These are phyloP conservation scores for Apiosordaria backusii DNA, from an alignment of 495 filamentous ascomycete species.

Conservation along the genomic window DNA sequence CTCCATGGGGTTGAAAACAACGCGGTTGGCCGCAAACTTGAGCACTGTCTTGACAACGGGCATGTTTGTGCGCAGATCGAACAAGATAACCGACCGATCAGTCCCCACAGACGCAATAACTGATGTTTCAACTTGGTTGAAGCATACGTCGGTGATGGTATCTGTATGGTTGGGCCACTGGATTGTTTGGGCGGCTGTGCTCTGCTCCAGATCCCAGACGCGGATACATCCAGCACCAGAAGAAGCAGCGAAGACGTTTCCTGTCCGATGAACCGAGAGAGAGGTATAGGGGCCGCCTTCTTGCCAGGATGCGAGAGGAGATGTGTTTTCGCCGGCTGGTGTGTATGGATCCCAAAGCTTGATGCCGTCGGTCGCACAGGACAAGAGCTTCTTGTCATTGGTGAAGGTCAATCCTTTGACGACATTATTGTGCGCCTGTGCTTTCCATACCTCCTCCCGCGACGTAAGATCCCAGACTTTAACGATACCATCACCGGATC, in stretches of 20 bases:
- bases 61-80: conserved; percentile 71
- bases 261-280: conserved; percentile 72
- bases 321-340: conserved; percentile 48
- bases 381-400: conserved; percentile 75
- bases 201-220: conserved; percentile 68
- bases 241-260: conserved; percentile 68
- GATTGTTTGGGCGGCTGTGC: conserved; percentile 72
- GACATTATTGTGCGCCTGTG: conserved; percentile 73
- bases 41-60: conserved; percentile 76
- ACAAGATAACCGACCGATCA: conserved; percentile 79
- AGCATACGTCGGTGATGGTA: conserved; percentile 84
- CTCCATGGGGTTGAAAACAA: conserved; percentile 89
- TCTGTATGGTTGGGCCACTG: conserved; percentile 84
- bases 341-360: conserved; percentile 91
- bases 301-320: conserved; percentile 76
- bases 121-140: conserved; percentile 93
- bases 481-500: conserved; percentile 79
- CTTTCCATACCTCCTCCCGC: conserved; percentile 74
- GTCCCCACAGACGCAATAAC: conserved; percentile 78
- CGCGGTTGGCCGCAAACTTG: conserved; percentile 75
- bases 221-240: conserved; percentile 82
- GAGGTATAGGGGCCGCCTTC: conserved; percentile 79
- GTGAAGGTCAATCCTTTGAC: conserved; percentile 92
- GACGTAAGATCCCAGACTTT: conserved; percentile 91
- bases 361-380: conserved; percentile 82